A percentile compares a stretch with the other conserved stretches of the same genome.
Evolutionary conservation across 495 filamentous ascomycete genomes (phyloP).

Genomic region (Glutinoglossum americanum): DNA sequence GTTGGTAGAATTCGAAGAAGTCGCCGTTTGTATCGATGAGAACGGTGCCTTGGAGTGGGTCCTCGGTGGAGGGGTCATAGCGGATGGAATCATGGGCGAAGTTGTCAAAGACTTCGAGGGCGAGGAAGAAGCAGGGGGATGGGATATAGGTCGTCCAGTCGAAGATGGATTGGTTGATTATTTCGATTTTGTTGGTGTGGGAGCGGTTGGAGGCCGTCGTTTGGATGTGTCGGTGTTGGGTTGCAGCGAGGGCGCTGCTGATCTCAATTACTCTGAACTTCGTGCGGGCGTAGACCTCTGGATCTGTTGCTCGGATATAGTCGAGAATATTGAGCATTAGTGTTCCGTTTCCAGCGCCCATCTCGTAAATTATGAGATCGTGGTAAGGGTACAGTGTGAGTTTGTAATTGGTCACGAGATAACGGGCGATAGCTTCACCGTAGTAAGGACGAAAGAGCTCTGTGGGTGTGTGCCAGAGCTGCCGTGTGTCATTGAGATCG

Average conservation of each 20-base stretch:
- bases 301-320: constrained; percentile 76
- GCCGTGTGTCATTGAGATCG: constrained; percentile 49
- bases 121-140: constrained; percentile 88
- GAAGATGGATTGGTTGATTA: constrained; percentile 87
- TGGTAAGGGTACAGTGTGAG: constrained; percentile 84
- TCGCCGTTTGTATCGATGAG: constrained; percentile 71
- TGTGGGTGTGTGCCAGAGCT: constrained; percentile 96
- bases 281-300: constrained; percentile 82
- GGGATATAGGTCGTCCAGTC: constrained; percentile 74
- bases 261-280: constrained; percentile 95
- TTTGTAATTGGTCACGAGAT: constrained; percentile 88
- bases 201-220: constrained; percentile 39
- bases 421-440: constrained; percentile 85
- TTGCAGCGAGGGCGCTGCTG: constrained; percentile 48
- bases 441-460: constrained; percentile 95
- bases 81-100: constrained; percentile 88
- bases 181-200: constrained; percentile 73
- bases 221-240: constrained; percentile 52
- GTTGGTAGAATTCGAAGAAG: constrained; percentile 81
- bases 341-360: constrained; percentile 93
- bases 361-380: constrained; percentile 95
- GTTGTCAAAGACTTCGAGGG: constrained; percentile 98
- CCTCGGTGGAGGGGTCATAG: constrained; percentile 54
- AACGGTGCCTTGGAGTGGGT: constrained; percentile 66
- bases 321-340: constrained; percentile 96